Evolutionary conservation across 2,329 filamentous ascomycete species (phyloP).

Genomic region (Penicillium sp.): DNA sequence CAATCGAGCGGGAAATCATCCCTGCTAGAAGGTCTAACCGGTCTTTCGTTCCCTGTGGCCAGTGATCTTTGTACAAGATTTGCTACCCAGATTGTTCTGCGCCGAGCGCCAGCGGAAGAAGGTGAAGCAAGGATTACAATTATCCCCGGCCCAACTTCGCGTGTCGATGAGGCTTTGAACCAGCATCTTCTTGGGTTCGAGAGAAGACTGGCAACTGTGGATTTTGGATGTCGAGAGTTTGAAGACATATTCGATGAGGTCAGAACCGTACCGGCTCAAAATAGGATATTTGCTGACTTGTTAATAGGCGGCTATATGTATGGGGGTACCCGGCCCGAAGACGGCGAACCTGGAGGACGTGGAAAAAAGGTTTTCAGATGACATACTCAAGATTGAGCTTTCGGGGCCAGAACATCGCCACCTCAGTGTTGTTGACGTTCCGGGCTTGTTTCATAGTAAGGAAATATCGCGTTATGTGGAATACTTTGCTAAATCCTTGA

Average conservation of each 20-base stretch:
- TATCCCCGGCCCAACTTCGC: slow-evolving; percentile 30
- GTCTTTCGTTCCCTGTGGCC: slow-evolving; percentile 31
- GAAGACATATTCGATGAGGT: slow-evolving; percentile 27
- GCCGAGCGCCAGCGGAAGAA: slow-evolving; percentile 15
- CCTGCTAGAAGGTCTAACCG: slow-evolving; percentile 33
- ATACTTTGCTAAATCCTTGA: not conserved
- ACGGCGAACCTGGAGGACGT: slow-evolving; percentile 13
- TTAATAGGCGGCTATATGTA: slow-evolving; percentile 26
- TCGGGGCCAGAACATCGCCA: slow-evolving; percentile 40
- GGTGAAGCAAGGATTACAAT: slow-evolving; percentile 32
- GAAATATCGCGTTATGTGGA: not conserved
- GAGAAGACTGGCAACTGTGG: slow-evolving; percentile 6
- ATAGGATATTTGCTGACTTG: too few relatives aligned
- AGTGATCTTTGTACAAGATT: slow-evolving; percentile 35
- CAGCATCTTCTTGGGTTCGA: slow-evolving; percentile 19
- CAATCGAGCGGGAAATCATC: slow-evolving; percentile 38
- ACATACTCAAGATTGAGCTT: slow-evolving; percentile 47
- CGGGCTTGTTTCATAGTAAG: slow-evolving; percentile 42
- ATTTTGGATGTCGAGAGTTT: slow-evolving; percentile 24
- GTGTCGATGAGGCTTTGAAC: slow-evolving; percentile 12
- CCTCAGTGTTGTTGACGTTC: slow-evolving; percentile 48
- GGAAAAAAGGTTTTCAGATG: slow-evolving; percentile 39
- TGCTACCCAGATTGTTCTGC: slow-evolving; percentile 34
- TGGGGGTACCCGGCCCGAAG: slow-evolving; percentile 27
- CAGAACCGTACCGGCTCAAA: not conserved